These are phyloP conservation scores for Ceriops tagal DNA, from an alignment of 345 rosid species.

Conservation along the genomic window DNA sequence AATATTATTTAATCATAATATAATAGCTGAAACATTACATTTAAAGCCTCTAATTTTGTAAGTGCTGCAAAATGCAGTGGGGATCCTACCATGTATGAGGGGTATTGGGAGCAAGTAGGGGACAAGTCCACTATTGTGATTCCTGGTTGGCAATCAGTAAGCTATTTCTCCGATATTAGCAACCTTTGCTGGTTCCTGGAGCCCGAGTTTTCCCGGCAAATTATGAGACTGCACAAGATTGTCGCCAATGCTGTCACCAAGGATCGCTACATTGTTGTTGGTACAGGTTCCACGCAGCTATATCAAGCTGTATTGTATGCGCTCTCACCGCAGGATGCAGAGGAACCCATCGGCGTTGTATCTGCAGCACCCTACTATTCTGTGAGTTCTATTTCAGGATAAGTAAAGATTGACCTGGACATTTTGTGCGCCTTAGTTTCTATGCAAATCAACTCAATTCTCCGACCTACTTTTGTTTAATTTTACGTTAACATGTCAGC, in stretches of 20 bases:
- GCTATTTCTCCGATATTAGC: slow-evolving; percentile 70
- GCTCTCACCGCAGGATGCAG: slow-evolving; percentile 49
- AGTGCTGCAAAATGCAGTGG: slow-evolving; percentile 52
- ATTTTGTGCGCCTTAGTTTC: too few relatives aligned
- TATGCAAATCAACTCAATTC: too few relatives aligned
- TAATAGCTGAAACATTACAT: background rate
- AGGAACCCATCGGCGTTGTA: slow-evolving; percentile 65
- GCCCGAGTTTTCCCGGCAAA: slow-evolving; percentile 60
- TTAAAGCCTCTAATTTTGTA: background rate
- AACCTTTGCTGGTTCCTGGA: slow-evolving; percentile 89
- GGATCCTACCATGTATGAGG: slow-evolving; percentile 87
- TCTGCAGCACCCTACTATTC: slow-evolving; percentile 81
- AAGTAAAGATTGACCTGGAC: background rate
- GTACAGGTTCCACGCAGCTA: slow-evolving; percentile 90
- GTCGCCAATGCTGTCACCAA: slow-evolving; percentile 83
- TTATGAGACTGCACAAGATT: slow-evolving; percentile 55
- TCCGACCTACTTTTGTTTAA: too few relatives aligned
- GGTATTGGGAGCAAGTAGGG: slow-evolving; percentile 64
- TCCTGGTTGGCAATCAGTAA: slow-evolving; percentile 81
- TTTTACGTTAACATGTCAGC: too few relatives aligned
- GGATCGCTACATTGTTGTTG: slow-evolving; percentile 66
- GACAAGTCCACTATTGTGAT: slow-evolving; percentile 67
- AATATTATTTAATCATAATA: background rate
- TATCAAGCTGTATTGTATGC: slow-evolving; percentile 84
- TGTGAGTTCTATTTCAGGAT: slow-evolving; percentile 38